phyloP scores from a whole-genome alignment of 2,329 filamentous ascomycete genomes.

The Colletotrichum sp. region DNA sequence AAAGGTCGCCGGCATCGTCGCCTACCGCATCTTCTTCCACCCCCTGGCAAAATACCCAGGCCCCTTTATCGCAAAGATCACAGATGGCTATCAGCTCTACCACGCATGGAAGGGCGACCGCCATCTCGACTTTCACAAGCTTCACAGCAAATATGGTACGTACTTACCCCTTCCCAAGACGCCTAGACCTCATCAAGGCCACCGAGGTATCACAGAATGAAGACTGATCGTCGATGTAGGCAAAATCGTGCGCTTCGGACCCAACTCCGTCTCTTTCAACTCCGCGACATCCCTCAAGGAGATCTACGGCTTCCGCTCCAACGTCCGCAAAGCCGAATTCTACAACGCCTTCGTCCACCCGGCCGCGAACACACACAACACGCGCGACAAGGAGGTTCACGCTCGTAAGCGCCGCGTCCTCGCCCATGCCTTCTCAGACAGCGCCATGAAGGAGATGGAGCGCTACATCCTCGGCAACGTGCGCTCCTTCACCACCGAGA shows the following conservation, averaged over 20 bases:
- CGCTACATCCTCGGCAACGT: slow-evolving; percentile 70
- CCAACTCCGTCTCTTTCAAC: slow-evolving; percentile 81
- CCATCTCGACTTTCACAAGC: slow-evolving; percentile 73
- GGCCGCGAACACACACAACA: slow-evolving; percentile 75
- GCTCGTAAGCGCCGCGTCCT: slow-evolving; percentile 74
- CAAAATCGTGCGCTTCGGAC: slow-evolving; percentile 76
- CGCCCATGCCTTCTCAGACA: slow-evolving; percentile 74
- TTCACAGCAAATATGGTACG: slow-evolving; percentile 74
- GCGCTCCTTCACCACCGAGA: slow-evolving; percentile 67
- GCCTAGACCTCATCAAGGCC: not conserved
- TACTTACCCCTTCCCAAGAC: fast-evolving
- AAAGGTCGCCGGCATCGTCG: slow-evolving; percentile 44
- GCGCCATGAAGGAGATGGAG: slow-evolving; percentile 72
- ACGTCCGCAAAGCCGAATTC: slow-evolving; percentile 72
- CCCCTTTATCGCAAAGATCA: slow-evolving; percentile 66
- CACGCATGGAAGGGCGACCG: slow-evolving; percentile 77
- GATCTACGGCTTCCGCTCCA: slow-evolving; percentile 68
- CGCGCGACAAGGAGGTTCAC: slow-evolving; percentile 71
- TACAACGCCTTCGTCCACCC: slow-evolving; percentile 77
- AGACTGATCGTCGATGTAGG: slow-evolving; percentile 40
- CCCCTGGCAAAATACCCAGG: slow-evolving; percentile 70
- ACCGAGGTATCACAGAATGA: not conserved
- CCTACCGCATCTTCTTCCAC: slow-evolving; percentile 68
- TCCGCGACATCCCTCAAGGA: slow-evolving; percentile 69
- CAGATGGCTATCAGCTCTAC: slow-evolving; percentile 71